Evolutionary conservation across 73 alveolate genomes (phyloP).

Genomic region (Paramecium pentaurelia): DNA sequence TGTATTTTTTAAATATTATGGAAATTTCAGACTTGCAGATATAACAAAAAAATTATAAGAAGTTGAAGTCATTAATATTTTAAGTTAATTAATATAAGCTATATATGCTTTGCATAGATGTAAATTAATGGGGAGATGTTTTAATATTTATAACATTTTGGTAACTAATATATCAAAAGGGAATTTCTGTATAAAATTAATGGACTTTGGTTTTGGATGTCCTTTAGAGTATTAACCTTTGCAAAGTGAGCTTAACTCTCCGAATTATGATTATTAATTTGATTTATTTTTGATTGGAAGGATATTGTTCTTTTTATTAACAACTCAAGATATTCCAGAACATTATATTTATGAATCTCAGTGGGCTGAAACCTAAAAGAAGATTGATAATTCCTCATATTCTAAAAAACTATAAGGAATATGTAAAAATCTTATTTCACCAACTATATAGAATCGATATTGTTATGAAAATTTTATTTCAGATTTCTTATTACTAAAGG

Average conservation of each 20-base stretch:
- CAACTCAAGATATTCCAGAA: neutral
- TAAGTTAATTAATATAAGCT: neutral
- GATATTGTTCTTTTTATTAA: neutral
- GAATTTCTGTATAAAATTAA: neutral
- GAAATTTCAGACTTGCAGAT: neutral
- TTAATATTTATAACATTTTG: neutral
- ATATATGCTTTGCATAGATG: neutral
- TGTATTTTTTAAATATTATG: neutral
- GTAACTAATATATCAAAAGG: neutral
- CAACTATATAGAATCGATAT: neutral
- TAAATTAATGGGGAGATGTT: neutral
- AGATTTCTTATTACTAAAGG: neutral
- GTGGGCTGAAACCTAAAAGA: neutral
- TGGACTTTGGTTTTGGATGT: neutral
- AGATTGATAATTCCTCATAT: neutral
- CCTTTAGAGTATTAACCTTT: neutral
- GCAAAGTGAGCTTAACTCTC: neutral
- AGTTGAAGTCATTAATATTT: neutral
- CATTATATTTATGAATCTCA: neutral
- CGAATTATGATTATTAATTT: neutral
- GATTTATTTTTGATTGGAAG: neutral
- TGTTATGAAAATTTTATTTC: neutral
- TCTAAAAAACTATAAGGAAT: neutral
- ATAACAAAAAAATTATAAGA: neutral
- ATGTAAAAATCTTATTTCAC: neutral